Conservation (phyloP, 108 stramenopile species). For the Cyclostephanos tholiformis region DNA sequence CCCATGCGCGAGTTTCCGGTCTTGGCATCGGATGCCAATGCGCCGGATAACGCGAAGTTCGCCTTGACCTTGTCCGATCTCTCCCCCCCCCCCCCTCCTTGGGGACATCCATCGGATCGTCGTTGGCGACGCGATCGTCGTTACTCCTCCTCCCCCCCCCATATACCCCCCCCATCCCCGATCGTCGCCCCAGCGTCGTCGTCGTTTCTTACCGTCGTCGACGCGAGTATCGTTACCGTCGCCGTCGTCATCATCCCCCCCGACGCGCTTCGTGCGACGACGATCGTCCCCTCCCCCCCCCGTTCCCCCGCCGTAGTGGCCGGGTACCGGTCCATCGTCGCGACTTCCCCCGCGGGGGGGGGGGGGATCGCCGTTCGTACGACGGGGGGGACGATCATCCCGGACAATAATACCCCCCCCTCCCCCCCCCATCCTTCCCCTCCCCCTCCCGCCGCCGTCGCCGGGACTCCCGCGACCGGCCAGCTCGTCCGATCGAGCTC, state of each 20-base stretch:
- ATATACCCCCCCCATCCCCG: background rate
- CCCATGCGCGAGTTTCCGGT: conserved; percentile 94
- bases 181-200: conserved; percentile 3
- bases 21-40: conserved; percentile 85
- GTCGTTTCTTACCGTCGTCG: background rate
- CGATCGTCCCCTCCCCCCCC: background rate
- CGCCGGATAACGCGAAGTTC: conserved; percentile 95
- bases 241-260: conserved; percentile 23
- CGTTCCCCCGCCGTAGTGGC: background rate
- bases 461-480: background rate
- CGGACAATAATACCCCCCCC: no score
- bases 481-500: conserved; percentile 23
- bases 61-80: conserved; percentile 63
- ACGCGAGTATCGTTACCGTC: background rate
- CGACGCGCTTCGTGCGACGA: conserved; percentile 7
- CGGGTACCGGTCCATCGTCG: background rate
- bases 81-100: conserved; percentile 23
- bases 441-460: no score
- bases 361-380: no score
- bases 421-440: no score
- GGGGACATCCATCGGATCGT: conserved; percentile 1
- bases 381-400: no score
- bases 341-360: conserved; percentile 19
- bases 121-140: background rate
- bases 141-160: background rate